Evolutionary conservation across 2,329 filamentous ascomycete genomes (phyloP), one percentile per base, ranked within the genome.

Genomic region (Pseudocercospora musae): DNA sequence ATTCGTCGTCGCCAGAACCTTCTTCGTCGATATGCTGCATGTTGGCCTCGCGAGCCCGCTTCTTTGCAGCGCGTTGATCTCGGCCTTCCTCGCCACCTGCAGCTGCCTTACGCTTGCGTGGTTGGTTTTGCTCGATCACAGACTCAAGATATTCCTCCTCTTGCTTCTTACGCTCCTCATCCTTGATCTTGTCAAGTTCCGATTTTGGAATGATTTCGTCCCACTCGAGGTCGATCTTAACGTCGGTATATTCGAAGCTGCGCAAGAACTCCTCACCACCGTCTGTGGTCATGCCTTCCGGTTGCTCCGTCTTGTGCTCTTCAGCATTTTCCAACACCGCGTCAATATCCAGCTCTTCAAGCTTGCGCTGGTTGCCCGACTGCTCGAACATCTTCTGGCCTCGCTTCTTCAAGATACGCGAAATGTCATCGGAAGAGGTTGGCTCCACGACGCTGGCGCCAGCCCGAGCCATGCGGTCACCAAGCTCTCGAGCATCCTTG

Each of bases 341-440:
- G 74, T 99, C 96, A 69, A 99, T 98, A 75, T 99, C 95, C 23
- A 99, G 87, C 77, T 97, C 92, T 78, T 99, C 95, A 4, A 99
- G 84, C 74, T 96, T 95, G 78, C 94, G 90, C 77, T 99, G 95
- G 74, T 99, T 99, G 62, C 92, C 91, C 10, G 91, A 95, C 76
- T 97, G 94, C 77, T 98, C 94, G 70, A 99, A 99, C 89, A 99
- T 96, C 78, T 95, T 96, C 74, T 97, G 95, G n/a, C 95, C 96
- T 69, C 95, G 90, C 78, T 94, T 92, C 80, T 98, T 98, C 73
- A 99, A 85, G 62, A 99, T 96, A 76, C 91, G 90, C 66, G 95
- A 96, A 68, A 98, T 98, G 73, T 97, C 95, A 68, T 96, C 94
- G 0, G 91, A 91, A 2, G 92, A 96, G 62, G 89, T 94, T 7